Base-by-base conservation (phyloP, 2,329 filamentous ascomycete genomes). In the Trichophyton mentagrophytes region DNA sequence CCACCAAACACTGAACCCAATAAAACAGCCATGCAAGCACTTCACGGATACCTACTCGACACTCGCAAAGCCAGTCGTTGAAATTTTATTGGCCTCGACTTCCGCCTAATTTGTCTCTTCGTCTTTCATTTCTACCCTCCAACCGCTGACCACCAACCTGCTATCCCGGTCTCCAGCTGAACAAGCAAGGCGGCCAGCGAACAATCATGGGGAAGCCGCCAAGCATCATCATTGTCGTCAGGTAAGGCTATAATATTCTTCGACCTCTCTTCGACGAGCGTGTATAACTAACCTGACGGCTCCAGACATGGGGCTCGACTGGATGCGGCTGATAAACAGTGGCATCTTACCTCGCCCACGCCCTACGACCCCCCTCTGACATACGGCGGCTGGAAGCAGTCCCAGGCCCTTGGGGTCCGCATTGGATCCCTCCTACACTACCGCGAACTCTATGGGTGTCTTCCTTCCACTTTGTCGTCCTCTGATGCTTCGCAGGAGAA, bases 311-410 rank as follows among this genome's bases (percentile, higher is more conserved):
- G 93, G 69, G 89, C 91, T 68, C 87, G 93, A 66, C 86, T 99
- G 61, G 93, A 99, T 73, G 90, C 90, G 61, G 90, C 91, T 64
- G 91, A 99, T 79, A 90, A 91, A 72, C 85, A 89, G 73, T 99
- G 93, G 93, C 90, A 96, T 73, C 81, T 96, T 60, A 88, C 88
- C 33, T 96, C 93, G 4, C 88, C 91, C 1, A 91, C 90, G 4
- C 93, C 93, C 1, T 99, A 97, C 78, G 92, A 99, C 66, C 89
- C 93, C 66, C 93, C 93, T 57, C 80, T 99, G 61, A 96, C 91
- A 2, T 97, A 96, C 71, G 89, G 89, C 66, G 93, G 93, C 65
- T 96, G 93, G 88, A 83, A 86, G 13, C 93, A 97, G 73, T 86
- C 88, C 60, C 85, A 88, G 67, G 84, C 86, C 3, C 82, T 96